Evolutionary conservation across 2,329 filamentous ascomycete species (phyloP).

Genomic region (Monosporascus sp.): DNA sequence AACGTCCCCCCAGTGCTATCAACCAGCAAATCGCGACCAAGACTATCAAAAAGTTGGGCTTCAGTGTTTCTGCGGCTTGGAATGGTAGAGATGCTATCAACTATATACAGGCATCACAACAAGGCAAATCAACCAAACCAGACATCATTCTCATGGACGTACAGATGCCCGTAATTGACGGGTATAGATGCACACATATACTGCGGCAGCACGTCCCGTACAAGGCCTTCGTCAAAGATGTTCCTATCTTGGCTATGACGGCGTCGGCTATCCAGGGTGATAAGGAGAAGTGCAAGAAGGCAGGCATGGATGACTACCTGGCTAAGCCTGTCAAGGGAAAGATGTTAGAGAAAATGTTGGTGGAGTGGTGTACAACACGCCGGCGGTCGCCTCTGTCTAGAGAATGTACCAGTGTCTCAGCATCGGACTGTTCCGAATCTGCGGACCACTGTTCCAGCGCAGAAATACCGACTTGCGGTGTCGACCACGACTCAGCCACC

Average conservation of each 20-base stretch:
- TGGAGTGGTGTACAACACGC: conserved; percentile 55
- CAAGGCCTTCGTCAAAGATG: conserved; percentile 50
- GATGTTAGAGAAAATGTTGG: conserved; percentile 64
- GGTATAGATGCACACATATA: conserved; percentile 70
- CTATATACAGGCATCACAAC: conserved; percentile 55
- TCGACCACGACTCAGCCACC: conserved; percentile 5
- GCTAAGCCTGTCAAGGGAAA: conserved; percentile 68
- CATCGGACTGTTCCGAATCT: conserved; percentile 42
- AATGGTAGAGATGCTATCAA: conserved; percentile 76
- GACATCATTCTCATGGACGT: conserved; percentile 77
- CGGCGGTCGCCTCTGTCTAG: conserved; percentile 17
- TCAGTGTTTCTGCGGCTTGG: conserved; percentile 66
- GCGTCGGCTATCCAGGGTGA: conserved; percentile 75
- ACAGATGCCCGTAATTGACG: conserved; percentile 72
- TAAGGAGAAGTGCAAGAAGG: conserved; percentile 64
- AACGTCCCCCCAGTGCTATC: conserved; percentile 41
- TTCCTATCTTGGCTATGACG: conserved; percentile 78
- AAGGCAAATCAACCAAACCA: conserved; percentile 50
- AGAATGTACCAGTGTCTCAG: conserved; percentile 20
- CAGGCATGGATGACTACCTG: conserved; percentile 73
- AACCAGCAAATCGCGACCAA: conserved; percentile 74
- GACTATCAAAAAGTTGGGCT: conserved; percentile 68
- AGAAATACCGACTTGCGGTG: conserved; percentile 15
- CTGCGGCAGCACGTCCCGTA: conserved; percentile 65
- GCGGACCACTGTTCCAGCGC: conserved; percentile 33